A percentile compares a stretch with the other conserved stretches of the same genome.
These are phyloP conservation scores for Eucalyptus globulus DNA, from an alignment of 345 rosid genomes.

Conservation along the genomic window DNA sequence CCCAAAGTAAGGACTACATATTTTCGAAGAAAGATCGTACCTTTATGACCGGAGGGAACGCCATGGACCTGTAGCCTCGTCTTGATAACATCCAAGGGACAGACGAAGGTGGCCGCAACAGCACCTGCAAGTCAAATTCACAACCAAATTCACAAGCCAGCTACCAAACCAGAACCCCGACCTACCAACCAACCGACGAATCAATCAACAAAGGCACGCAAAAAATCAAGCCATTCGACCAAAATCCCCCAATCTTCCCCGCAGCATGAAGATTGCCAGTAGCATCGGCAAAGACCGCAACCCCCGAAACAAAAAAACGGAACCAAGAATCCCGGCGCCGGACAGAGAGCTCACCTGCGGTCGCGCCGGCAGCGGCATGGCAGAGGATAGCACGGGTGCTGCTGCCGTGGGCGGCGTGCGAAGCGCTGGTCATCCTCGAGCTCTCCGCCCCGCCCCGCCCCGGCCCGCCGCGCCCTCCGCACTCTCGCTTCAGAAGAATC, in stretches of 20 bases:
- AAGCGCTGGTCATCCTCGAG: slow-evolving; percentile 34
- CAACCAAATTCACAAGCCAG: neutral
- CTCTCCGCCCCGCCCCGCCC: neutral
- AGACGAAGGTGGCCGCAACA: slow-evolving; percentile 85
- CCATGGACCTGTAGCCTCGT: slow-evolving; percentile 91
- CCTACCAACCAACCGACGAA: neutral
- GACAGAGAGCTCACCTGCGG: slow-evolving; percentile 43
- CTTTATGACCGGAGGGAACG: slow-evolving; percentile 60
- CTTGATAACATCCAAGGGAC: slow-evolving; percentile 98
- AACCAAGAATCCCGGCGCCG: neutral
- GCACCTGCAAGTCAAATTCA: slow-evolving; percentile 42
- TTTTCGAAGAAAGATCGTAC: slow-evolving; percentile 4
- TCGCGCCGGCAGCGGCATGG: slow-evolving; percentile 80
- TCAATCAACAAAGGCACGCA: neutral
- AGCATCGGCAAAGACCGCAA: neutral
- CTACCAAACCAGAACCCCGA: neutral
- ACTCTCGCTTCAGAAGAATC: neutral
- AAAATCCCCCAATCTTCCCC: neutral
- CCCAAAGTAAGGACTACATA: neutral
- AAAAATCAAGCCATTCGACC: neutral
- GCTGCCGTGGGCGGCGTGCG: slow-evolving; percentile 14
- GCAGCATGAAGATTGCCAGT: neutral
- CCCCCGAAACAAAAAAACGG: neutral
- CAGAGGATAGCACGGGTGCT: slow-evolving; percentile 23
- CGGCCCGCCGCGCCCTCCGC: too few relatives aligned